These are phyloP conservation scores for Rhizophora mangle DNA, from an alignment of 345 rosid genomes.

Conservation along the genomic window DNA sequence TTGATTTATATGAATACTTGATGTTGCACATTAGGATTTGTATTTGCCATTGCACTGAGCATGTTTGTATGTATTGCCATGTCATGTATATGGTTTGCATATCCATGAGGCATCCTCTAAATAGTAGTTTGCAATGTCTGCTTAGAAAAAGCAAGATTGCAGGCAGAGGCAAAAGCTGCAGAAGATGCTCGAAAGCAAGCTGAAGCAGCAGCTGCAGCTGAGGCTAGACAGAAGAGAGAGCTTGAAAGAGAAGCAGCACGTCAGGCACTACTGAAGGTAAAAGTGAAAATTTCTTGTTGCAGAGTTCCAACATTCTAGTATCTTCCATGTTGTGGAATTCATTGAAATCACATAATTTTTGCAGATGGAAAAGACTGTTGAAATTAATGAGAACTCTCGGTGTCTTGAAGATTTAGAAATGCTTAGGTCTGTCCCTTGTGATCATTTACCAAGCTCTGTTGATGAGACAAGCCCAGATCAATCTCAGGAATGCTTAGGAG, in stretches of 20 bases:
- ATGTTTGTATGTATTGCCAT: not conserved
- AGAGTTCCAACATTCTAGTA: not conserved
- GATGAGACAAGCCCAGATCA: conserved; percentile 61
- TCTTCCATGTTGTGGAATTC: not conserved
- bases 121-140: not conserved
- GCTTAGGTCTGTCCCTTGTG: conserved; percentile 54
- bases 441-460: conserved; percentile 46
- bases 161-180: conserved; percentile 83
- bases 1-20: not conserved
- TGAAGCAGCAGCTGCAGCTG: conserved; percentile 74
- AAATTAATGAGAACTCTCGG: conserved; percentile 67
- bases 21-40: not conserved
- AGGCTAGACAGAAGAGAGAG: conserved; percentile 68
- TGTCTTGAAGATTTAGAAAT: conserved; percentile 81
- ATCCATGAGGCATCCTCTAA: not conserved
- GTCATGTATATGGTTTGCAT: not conserved
- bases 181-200: conserved; percentile 64
- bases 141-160: conserved; percentile 68
- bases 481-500: conserved; percentile 51
- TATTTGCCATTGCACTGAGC: not conserved
- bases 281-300: not conserved
- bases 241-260: conserved; percentile 88
- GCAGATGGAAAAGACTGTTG: conserved; percentile 96
- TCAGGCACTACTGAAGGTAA: conserved; percentile 71
- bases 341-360: conserved; percentile 3